Evolutionary conservation across 768 basidiomycete species (phyloP), one percentile per base, ranked within the genome.

Genomic region (Boletus insuetus): DNA sequence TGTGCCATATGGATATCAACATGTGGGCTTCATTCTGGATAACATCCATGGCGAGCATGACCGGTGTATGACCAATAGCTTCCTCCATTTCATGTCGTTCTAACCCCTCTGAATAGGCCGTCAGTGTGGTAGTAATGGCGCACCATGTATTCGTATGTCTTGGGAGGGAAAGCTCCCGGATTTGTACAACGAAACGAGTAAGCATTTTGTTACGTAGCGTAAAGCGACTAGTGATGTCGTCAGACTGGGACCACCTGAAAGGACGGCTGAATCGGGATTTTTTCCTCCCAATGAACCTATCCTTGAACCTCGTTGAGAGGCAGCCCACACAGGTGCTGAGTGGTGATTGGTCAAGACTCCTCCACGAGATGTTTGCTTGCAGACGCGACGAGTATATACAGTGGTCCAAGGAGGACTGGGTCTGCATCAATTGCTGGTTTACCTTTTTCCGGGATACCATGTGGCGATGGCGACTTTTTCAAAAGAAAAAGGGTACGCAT

Each of bases 361-460:
- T 50, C 7, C 35, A 39, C 16, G 46, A 35, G 17, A 35, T 58
- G 46, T 50, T 56, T 9, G 31, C 32, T n/a, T 57, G 35, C 47
- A 46, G 24, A 38, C 3, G 6, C 6, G 45, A 32, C 13, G 29
- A 22, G 9, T 58, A 50, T 16, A 26, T 31, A 6, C 1, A 31
- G 14, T 57, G 55, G 57, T 46, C 57, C 6, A 57, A 34, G 17
- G 19, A 47, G 7, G 49, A 56, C 11, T 56, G 49, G 54, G 16
- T 7, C 7, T 58, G 54, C 14, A 0, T 1, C 1, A 1, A 1
- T 0, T 58, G 57, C 12, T 51, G 49, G 54, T 12, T 1, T 5
- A 0, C 4, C 9, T 46, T 56, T 29, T 9, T 58, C 16, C 0
- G 3, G 4, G 46, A 58, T 24, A 57, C 54, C 40, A 8, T 47